Evolutionary conservation across 176 grass and related monocot genomes (phyloP), one percentile per base, ranked within the genome.

Genomic region (Zoysia pacifica): DNA sequence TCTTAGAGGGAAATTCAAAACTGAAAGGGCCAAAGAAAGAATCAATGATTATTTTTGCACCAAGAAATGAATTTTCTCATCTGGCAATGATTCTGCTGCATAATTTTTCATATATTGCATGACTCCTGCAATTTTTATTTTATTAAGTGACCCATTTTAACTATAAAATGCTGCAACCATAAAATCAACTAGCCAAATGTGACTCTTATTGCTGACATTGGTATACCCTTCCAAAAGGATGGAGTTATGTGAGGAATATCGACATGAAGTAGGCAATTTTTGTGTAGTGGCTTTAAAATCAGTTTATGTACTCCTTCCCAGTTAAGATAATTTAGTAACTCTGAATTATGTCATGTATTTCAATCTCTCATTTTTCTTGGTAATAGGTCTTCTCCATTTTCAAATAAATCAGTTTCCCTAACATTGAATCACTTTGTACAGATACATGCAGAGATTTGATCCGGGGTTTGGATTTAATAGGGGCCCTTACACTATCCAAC

Each of bases 371-470:
- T 73, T 72, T 15, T 68, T 14, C 13, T 5, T 6, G 49, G 40
- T 15, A 18, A 28, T 60, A 60, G 46, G 39, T 4, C 9, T 53
- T 40, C 14, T 36, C 52, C 3, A n/a, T 63, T 70, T 46, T 7
- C 14, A 56, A 40, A 60, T 58, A 28, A 39, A 11, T 75, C n/a
- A 36, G 7, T 44, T 43, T 79, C 12, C 41, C 11, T 64, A 38
- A 64, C 61, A 3, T 4, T 12, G 35, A 13, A 38, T 64, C 11
- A 39, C 35, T 38, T 14, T 64, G 28, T 79, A 72, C 83, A 97
- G 92, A 86, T 94, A 94, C 67, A 83, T 87, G 73, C 93, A 99
- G 87, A 90, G 93, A 78, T 99, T 99, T 89, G 97, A 99, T 93
- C 93, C 97, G 78, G 93, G 97, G 56, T 99, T 99, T 86, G 97